phyloP scores from a whole-genome alignment of 2,329 filamentous ascomycete genomes.

The Gnomoniopsis sp. region DNA sequence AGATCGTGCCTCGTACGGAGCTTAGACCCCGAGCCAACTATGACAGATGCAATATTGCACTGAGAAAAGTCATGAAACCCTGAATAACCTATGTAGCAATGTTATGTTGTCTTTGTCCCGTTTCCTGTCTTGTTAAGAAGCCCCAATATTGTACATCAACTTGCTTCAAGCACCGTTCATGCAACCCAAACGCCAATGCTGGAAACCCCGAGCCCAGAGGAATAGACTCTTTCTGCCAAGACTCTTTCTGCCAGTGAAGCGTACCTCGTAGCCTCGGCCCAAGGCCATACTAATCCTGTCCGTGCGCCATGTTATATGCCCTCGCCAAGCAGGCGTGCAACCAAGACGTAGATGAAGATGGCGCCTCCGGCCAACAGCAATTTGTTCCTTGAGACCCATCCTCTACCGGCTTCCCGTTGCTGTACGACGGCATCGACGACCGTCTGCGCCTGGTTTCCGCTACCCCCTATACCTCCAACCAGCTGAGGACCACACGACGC shows the following conservation, averaged over 20 bases:
- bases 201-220: background rate
- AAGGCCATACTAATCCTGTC: background rate
- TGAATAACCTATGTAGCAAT: background rate
- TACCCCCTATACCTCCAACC: conserved; percentile 56
- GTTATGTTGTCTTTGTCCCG: background rate
- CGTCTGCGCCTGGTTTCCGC: conserved; percentile 63
- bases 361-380: conserved; percentile 65
- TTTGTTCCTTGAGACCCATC: conserved; percentile 81
- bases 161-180: background rate
- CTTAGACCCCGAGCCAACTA: background rate
- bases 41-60: background rate
- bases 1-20: background rate
- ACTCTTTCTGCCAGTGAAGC: background rate
- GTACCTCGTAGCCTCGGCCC: background rate
- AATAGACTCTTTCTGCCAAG: background rate
- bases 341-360: conserved; percentile 78
- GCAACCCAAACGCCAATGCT: conserved; percentile 15
- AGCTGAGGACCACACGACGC: conserved; percentile 47
- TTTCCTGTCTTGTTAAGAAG: background rate
- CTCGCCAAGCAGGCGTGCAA: conserved; percentile 68
- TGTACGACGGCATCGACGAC: conserved; percentile 74
- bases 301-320: conserved; percentile 24
- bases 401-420: conserved; percentile 74
- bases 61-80: background rate
- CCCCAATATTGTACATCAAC: background rate